Conservation (phyloP, 2,329 filamentous ascomycete genomes). For the Botryotinia globosa region DNA sequence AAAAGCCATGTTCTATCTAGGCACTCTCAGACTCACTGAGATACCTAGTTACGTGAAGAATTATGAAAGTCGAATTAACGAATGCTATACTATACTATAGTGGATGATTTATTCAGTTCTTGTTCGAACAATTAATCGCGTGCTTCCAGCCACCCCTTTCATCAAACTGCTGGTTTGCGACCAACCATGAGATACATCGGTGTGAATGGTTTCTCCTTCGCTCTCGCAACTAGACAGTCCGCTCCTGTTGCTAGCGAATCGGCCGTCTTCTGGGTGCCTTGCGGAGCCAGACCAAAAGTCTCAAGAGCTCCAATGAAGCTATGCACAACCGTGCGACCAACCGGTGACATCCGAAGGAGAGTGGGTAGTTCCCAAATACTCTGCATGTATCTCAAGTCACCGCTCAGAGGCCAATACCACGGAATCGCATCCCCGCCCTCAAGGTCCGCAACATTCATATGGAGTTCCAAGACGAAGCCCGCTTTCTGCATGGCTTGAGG, state of each 20-base stretch:
- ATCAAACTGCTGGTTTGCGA: slow-evolving; percentile 63
- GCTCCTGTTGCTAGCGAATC: slow-evolving; percentile 78
- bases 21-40: not conserved
- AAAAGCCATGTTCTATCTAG: not conserved
- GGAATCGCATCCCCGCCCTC: slow-evolving; percentile 70
- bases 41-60: not conserved
- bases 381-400: slow-evolving; percentile 79
- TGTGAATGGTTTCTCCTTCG: slow-evolving; percentile 83
- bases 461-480: slow-evolving; percentile 77
- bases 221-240: slow-evolving; percentile 83
- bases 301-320: slow-evolving; percentile 75
- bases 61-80: not conserved
- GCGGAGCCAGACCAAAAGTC: slow-evolving; percentile 69
- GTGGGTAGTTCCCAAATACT: slow-evolving; percentile 77
- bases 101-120: not conserved
- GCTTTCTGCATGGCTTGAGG: slow-evolving; percentile 79
- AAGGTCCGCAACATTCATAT: slow-evolving; percentile 83
- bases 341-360: slow-evolving; percentile 86
- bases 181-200: slow-evolving; percentile 97
- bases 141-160: not conserved
- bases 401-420: slow-evolving; percentile 92
- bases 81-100: not conserved
- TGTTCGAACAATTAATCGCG: not conserved
- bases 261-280: slow-evolving; percentile 89
- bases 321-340: slow-evolving; percentile 73